These are phyloP conservation scores for Pythium aristosporum DNA, from an alignment of 352 stramenopile species.

Conservation along the genomic window DNA sequence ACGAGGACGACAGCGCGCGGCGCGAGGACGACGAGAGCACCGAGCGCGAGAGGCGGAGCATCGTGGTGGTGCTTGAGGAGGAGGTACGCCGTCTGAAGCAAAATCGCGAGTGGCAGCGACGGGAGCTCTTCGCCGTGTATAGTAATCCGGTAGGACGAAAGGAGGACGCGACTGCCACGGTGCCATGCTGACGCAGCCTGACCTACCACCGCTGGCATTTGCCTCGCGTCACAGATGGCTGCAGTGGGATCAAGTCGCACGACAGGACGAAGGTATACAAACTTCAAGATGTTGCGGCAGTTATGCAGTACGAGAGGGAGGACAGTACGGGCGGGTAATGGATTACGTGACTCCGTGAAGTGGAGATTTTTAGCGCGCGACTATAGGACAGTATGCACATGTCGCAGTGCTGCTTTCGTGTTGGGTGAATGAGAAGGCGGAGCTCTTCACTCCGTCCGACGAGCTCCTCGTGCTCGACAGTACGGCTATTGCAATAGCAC, in stretches of 20 bases:
- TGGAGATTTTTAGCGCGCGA: neutral
- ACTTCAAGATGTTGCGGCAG: slow-evolving; percentile 13
- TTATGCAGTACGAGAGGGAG: slow-evolving; percentile 20
- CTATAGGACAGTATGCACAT: too few species aligned
- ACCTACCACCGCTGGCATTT: neutral
- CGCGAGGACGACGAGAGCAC: slow-evolving; percentile 29
- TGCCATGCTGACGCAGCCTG: slow-evolving; percentile 7
- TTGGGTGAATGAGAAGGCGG: neutral
- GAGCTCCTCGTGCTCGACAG: too few species aligned
- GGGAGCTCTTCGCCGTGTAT: too few species aligned
- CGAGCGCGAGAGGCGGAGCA: slow-evolving; percentile 24
- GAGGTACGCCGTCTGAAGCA: neutral
- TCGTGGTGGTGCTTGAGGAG: neutral
- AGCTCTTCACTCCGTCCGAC: neutral
- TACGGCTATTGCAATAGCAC: too few species aligned
- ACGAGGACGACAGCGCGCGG: slow-evolving; percentile 40
- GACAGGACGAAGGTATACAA: slow-evolving; percentile 17
- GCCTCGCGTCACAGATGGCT: slow-evolving; percentile 27
- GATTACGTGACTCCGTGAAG: slow-evolving; percentile 3
- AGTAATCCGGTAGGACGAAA: neutral
- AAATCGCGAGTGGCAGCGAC: slow-evolving; percentile 7
- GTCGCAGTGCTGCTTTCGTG: neutral
- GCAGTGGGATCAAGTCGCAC: neutral
- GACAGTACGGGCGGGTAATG: neutral
- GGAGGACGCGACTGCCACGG: neutral